Conservation (phyloP, 345 rosid genomes). For the Kandelia obovata region DNA sequence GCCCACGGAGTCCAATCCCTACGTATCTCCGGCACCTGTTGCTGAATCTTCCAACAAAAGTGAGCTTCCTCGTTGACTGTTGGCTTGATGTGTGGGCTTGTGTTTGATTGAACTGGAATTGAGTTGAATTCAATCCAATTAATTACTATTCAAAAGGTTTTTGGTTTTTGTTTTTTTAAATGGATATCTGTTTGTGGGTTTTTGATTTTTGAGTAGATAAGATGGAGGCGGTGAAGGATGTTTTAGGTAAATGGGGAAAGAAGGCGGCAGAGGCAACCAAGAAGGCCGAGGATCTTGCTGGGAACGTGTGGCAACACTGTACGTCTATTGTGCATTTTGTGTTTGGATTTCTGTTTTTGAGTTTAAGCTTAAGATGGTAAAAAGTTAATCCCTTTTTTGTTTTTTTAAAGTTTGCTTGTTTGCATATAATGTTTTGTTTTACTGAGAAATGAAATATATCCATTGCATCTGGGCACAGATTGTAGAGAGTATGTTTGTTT, state of each 20-base stretch:
- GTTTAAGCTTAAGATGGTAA: background rate
- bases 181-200: background rate
- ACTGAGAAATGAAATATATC: no score
- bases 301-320: slow-evolving; percentile 89
- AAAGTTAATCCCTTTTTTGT: no score
- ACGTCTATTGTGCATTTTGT: slow-evolving; percentile 9
- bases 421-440: no score
- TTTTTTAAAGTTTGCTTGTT: no score
- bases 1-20: slow-evolving; percentile 85
- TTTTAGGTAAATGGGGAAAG: slow-evolving; percentile 84
- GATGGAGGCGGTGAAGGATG: slow-evolving; percentile 78
- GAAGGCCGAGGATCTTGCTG: slow-evolving; percentile 92
- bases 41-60: slow-evolving; percentile 51
- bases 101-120: background rate
- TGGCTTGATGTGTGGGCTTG: no score
- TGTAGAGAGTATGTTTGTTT: no score
- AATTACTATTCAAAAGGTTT: no score
- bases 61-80: slow-evolving; percentile 15
- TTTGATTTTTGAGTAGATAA: slow-evolving; percentile 43
- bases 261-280: slow-evolving; percentile 87
- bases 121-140: background rate
- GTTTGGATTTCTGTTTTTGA: background rate
- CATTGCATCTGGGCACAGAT: no score
- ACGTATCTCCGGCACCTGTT: slow-evolving; percentile 54
- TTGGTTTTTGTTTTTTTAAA: background rate